Conservation (phyloP, 306 rosid species). For the Astragalus glycyphyllos region DNA sequence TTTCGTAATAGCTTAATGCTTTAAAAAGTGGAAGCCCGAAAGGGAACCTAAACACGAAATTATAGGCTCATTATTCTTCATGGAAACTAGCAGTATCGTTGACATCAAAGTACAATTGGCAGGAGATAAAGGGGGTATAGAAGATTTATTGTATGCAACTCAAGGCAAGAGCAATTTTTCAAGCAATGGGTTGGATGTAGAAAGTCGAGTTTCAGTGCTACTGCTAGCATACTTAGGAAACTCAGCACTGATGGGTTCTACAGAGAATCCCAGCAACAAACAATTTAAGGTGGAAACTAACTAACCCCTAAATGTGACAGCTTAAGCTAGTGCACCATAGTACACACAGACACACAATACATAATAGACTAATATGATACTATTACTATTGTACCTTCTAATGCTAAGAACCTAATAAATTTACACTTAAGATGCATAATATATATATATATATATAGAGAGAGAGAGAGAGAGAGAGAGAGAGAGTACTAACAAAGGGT, state of each 20-base stretch:
- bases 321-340: not conserved
- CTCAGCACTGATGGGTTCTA: not conserved
- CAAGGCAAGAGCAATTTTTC: slow-evolving; percentile 18
- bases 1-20: slow-evolving; percentile 7
- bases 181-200: not conserved
- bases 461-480: too few relatives aligned
- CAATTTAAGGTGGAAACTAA: not conserved
- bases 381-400: not conserved
- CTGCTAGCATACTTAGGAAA: slow-evolving; percentile 1
- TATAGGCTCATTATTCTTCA: not conserved
- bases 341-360: not conserved
- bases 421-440: not conserved
- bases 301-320: not conserved
- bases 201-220: slow-evolving; percentile 4
- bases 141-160: slow-evolving; percentile 7
- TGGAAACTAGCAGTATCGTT: slow-evolving; percentile 31
- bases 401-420: slow-evolving; percentile 4
- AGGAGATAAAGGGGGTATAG: not conserved
- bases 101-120: slow-evolving; percentile 10
- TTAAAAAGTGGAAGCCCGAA: slow-evolving; percentile 21
- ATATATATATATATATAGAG: not conserved
- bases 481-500: not conserved
- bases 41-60: not conserved
- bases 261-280: slow-evolving; percentile 18
- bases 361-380: not conserved